These are phyloP conservation scores for Guyanaporus albipodus DNA, from an alignment of 768 basidiomycete genomes.

Conservation along the genomic window DNA sequence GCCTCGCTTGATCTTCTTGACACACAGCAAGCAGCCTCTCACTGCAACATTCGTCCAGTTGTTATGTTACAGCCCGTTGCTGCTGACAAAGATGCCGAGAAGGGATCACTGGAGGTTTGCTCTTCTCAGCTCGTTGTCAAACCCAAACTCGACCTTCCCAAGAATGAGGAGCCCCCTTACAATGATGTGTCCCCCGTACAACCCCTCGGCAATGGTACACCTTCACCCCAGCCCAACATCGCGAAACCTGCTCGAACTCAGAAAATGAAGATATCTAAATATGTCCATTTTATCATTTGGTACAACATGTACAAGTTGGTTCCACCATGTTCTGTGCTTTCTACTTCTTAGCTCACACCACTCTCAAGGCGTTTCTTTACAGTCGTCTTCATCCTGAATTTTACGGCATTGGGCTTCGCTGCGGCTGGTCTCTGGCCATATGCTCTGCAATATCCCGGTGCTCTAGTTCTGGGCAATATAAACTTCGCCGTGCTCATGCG, in stretches of 20 bases:
- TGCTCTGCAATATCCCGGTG: conserved; percentile 59
- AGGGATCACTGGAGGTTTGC: conserved; percentile 48
- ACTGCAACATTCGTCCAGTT: conserved; percentile 2
- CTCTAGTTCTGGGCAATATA: conserved; percentile 72
- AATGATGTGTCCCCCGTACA: conserved; percentile 30
- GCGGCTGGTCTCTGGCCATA: conserved; percentile 65
- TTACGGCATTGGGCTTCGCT: conserved; percentile 56
- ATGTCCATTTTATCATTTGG: conserved; percentile 65
- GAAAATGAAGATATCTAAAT: conserved; percentile 57
- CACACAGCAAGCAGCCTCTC: conserved; percentile 12
- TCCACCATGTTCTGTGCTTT: not conserved
- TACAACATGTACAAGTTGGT: conserved; percentile 73
- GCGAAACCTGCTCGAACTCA: conserved; percentile 38
- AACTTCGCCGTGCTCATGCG: conserved; percentile 70
- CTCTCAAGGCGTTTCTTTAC: conserved; percentile 66
- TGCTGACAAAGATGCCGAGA: conserved; percentile 53
- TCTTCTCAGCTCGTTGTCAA: conserved; percentile 30
- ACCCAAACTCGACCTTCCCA: conserved; percentile 28
- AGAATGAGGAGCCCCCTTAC: conserved; percentile 37
- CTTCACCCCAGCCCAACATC: conserved; percentile 31
- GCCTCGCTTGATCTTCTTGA: conserved; percentile 4
- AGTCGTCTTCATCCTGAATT: conserved; percentile 55
- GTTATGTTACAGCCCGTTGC: conserved; percentile 44
- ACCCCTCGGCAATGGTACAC: conserved; percentile 41
- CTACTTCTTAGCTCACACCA: conserved; percentile 3